Evolutionary conservation across 345 rosid species (phyloP).

Genomic region (Anacardium occidentale): DNA sequence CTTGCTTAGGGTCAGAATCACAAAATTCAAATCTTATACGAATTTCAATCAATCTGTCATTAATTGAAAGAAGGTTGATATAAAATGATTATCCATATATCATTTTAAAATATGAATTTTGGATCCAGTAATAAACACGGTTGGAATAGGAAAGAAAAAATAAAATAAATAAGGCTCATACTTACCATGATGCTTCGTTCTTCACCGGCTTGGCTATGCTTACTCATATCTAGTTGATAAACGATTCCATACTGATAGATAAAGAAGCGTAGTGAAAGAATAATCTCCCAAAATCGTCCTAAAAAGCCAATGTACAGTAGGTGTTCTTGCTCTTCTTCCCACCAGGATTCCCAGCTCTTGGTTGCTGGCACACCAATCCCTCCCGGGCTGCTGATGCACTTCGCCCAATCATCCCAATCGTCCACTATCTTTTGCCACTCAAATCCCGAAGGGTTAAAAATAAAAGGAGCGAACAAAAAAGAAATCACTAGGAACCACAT

Average conservation of each 20-base stretch:
- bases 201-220: slow-evolving; percentile 52
- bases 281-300: slow-evolving; percentile 73
- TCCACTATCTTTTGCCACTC: slow-evolving; percentile 99
- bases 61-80: neutral
- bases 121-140: neutral
- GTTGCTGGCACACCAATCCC: slow-evolving; percentile 91
- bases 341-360: slow-evolving; percentile 99
- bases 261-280: slow-evolving; percentile 74
- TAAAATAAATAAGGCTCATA: slow-evolving; percentile 5
- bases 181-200: slow-evolving; percentile 65
- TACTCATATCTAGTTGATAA: slow-evolving; percentile 66
- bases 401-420: slow-evolving; percentile 97
- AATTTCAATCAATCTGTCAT: neutral
- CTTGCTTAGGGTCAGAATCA: neutral
- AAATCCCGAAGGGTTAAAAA: slow-evolving; percentile 91
- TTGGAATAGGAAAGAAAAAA: neutral
- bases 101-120: neutral
- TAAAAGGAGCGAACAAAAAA: slow-evolving; percentile 85
- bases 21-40: too few relatives aligned
- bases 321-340: slow-evolving; percentile 98
- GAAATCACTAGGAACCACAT: slow-evolving; percentile 91
- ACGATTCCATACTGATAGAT: slow-evolving; percentile 89
- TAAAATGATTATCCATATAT: neutral
- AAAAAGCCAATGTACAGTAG: slow-evolving; percentile 63
- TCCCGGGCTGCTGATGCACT: slow-evolving; percentile 88